A percentile compares a stretch with the other conserved stretches of the same genome.
These are phyloP conservation scores for Rosa chinensis DNA, from an alignment of 306 rosid genomes.

Conservation along the genomic window DNA sequence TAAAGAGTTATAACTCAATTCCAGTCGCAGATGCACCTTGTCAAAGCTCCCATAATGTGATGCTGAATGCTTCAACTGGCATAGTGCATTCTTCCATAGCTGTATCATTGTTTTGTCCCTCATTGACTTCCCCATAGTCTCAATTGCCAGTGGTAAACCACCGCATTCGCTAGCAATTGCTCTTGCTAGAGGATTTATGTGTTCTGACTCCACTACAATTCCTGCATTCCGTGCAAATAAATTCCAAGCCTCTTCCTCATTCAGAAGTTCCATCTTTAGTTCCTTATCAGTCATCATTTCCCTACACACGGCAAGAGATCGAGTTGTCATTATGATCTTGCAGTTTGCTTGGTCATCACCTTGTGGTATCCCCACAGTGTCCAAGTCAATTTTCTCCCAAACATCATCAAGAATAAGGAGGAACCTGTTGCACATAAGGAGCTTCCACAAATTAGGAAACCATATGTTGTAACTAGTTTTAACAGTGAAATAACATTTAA, in stretches of 20 bases:
- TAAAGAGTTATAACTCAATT: slow-evolving; percentile 20
- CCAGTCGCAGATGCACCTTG: slow-evolving; percentile 18
- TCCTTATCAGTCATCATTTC: slow-evolving; percentile 16
- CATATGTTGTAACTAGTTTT: background rate
- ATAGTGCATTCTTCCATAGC: slow-evolving; percentile 21
- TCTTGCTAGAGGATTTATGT: slow-evolving; percentile 15
- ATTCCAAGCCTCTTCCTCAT: slow-evolving; percentile 30
- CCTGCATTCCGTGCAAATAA: slow-evolving; percentile 23
- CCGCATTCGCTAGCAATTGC: slow-evolving; percentile 20
- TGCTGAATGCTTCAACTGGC: background rate
- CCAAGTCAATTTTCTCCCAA: slow-evolving; percentile 27
- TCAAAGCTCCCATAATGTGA: slow-evolving; percentile 1
- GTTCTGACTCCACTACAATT: slow-evolving; percentile 12
- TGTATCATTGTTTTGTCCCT: slow-evolving; percentile 15
- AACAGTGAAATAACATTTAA: background rate
- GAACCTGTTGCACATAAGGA: background rate
- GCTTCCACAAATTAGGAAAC: background rate
- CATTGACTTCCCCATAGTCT: slow-evolving; percentile 22
- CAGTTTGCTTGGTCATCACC: slow-evolving; percentile 17
- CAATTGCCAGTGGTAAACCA: slow-evolving; percentile 23
- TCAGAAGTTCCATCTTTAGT: slow-evolving; percentile 16
- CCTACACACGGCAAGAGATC: slow-evolving; percentile 7
- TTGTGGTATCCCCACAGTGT: slow-evolving; percentile 18
- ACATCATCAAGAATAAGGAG: slow-evolving; percentile 25
- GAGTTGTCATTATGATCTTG: slow-evolving; percentile 26